Percentiles rank a stretch among this genome's conserved stretches.
Conservation (phyloP, 2,329 filamentous ascomycete genomes). For the Colletotrichum sansevieriae region DNA sequence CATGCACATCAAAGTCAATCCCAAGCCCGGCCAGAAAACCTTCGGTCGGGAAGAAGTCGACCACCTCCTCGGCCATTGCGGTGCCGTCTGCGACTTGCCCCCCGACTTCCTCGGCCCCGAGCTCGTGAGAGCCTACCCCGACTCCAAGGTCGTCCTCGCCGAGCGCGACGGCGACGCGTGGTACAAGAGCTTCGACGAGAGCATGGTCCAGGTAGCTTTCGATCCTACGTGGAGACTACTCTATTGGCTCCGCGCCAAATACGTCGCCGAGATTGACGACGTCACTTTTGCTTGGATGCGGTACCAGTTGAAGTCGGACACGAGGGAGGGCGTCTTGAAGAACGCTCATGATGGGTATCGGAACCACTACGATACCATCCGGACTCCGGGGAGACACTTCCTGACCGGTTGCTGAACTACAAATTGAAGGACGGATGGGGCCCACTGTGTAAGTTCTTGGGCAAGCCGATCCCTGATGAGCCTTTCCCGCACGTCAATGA, state of each 20-base stretch:
- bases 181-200: constrained; percentile 48
- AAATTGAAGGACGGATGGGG: constrained; percentile 50
- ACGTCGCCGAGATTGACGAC: constrained; percentile 41
- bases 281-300: constrained; percentile 43
- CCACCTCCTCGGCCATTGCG: constrained; percentile 42
- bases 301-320: constrained; percentile 44
- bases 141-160: constrained; percentile 56
- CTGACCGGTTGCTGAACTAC: constrained; percentile 36
- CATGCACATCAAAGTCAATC: constrained; percentile 44
- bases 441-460: constrained; percentile 53
- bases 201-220: constrained; percentile 39
- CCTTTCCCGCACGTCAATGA: constrained; percentile 43
- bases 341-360: constrained; percentile 35
- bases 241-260: constrained; percentile 44
- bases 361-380: constrained; percentile 33
- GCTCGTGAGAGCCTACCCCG: constrained; percentile 56
- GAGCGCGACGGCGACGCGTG: constrained; percentile 48
- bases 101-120: constrained; percentile 52
- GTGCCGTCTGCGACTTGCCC: constrained; percentile 57
- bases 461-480: constrained; percentile 48
- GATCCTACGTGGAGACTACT: constrained; percentile 45
- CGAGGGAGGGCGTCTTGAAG: constrained; percentile 11
- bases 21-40: constrained; percentile 43
- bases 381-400: constrained; percentile 4
- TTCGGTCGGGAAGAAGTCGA: constrained; percentile 42